Evolutionary conservation across 148 eudicot genomes (phyloP).

Genomic region (Euryodendron excelsum): DNA sequence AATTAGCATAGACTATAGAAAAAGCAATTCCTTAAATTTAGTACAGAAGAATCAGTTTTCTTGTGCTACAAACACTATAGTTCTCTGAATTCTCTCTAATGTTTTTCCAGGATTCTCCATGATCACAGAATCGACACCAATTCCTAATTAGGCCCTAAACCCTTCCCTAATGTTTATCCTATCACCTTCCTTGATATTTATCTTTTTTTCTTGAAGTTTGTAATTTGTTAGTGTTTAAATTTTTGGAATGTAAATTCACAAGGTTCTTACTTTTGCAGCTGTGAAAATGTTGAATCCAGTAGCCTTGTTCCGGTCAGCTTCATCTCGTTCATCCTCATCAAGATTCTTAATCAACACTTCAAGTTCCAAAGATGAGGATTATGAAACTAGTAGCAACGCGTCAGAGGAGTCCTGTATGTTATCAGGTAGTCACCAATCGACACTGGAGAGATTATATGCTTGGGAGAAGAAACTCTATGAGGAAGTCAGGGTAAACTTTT

Average conservation of each 20-base stretch:
- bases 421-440: constrained; percentile 82
- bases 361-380: constrained; percentile 60
- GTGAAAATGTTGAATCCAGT: constrained; percentile 88
- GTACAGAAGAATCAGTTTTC: neutral
- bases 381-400: constrained; percentile 61
- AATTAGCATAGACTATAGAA: too few species aligned
- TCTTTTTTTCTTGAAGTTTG: neutral
- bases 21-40: too few species aligned
- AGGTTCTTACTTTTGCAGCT: constrained; percentile 42
- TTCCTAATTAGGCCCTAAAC: too few species aligned
- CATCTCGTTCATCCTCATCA: constrained; percentile 86
- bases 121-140: too few species aligned
- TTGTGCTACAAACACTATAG: neutral
- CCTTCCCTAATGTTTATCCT: neutral
- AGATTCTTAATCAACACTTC: constrained; percentile 59
- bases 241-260: neutral
- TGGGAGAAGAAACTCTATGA: constrained; percentile 98
- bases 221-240: neutral
- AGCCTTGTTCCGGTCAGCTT: constrained; percentile 79
- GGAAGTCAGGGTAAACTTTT: constrained; percentile 83
- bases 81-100: too few species aligned
- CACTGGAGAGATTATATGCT: constrained; percentile 74
- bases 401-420: constrained; percentile 67
- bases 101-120: too few species aligned
- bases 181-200: neutral